Conservation (phyloP, 495 filamentous ascomycete species). For the Talaromyces thailandensis region DNA sequence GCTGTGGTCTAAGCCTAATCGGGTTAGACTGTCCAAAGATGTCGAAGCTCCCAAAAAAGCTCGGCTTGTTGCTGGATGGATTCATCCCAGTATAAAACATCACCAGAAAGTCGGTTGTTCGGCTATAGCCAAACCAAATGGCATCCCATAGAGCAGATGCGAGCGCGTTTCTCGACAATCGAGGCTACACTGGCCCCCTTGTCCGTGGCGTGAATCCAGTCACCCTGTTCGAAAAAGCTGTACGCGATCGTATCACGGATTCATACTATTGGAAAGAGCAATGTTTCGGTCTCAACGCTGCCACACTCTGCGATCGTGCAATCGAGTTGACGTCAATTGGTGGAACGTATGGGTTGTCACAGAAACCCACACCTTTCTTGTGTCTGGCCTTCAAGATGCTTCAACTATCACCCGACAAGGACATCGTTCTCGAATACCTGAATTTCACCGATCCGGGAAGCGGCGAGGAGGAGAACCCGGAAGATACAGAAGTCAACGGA, state of each 20-base stretch:
- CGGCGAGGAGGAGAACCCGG: slow-evolving; percentile 17
- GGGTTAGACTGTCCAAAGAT: background rate
- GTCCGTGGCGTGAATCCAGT: slow-evolving; percentile 79
- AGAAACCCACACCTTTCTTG: slow-evolving; percentile 85
- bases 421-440: slow-evolving; percentile 76
- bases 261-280: slow-evolving; percentile 98
- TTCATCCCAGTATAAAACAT: background rate
- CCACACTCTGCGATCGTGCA: slow-evolving; percentile 81
- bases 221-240: slow-evolving; percentile 83
- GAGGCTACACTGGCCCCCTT: slow-evolving; percentile 59
- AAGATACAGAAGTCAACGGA: slow-evolving; percentile 8
- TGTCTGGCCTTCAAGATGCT: slow-evolving; percentile 93
- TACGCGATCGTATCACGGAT: slow-evolving; percentile 88
- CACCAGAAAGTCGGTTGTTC: background rate
- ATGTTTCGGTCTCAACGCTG: slow-evolving; percentile 91
- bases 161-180: slow-evolving; percentile 68
- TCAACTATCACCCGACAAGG: slow-evolving; percentile 70
- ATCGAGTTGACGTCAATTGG: slow-evolving; percentile 75
- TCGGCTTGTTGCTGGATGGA: background rate
- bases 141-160: slow-evolving; percentile 61
- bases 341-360: slow-evolving; percentile 71
- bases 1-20: background rate
- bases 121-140: background rate
- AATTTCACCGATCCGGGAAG: slow-evolving; percentile 40
- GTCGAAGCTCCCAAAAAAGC: background rate